These are phyloP conservation scores for Hydnum rufescens DNA, from an alignment of 768 basidiomycete species.

Conservation along the genomic window DNA sequence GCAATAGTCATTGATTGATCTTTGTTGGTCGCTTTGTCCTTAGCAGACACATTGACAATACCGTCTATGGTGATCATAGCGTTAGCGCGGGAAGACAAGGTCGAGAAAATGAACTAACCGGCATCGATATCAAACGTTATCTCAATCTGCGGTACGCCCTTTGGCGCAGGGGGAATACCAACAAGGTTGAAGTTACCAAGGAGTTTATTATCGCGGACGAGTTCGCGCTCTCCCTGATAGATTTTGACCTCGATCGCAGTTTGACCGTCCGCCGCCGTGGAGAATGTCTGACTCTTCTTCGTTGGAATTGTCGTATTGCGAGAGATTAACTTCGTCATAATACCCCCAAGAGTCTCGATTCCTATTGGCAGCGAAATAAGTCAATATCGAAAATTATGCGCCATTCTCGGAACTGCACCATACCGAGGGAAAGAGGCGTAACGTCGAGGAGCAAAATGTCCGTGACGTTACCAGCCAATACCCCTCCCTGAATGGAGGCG, in stretches of 20 bases:
- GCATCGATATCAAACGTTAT: conserved; percentile 96
- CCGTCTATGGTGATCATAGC: conserved; percentile 32
- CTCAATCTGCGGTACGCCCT: conserved; percentile 69
- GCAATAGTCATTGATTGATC: conserved; percentile 95
- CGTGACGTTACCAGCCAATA: conserved; percentile 87
- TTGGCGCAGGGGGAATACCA: conserved; percentile 78
- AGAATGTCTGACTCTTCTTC: conserved; percentile 98
- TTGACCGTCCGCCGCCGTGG: conserved; percentile 96
- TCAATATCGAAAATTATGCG: not conserved
- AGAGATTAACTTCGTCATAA: conserved; percentile 97
- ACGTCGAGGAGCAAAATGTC: conserved; percentile 90
- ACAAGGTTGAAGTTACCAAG: conserved; percentile 99
- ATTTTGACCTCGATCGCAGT: conserved; percentile 99
- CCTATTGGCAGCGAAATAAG: conserved; percentile 24
- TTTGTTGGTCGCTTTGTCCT: conserved; percentile 63
- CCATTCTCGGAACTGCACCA: conserved; percentile 15
- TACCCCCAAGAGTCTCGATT: conserved; percentile 96
- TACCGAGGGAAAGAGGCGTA: conserved; percentile 91
- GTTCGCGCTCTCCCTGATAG: conserved; percentile 97
- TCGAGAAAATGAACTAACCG: conserved; percentile 25
- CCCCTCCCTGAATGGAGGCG: conserved; percentile 95
- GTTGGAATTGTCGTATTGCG: conserved; percentile 99
- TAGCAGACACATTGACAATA: conserved; percentile 93
- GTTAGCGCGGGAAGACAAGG: not conserved
- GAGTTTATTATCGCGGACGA: conserved; percentile 95